Evolutionary conservation across 306 rosid species (phyloP), one percentile per base, ranked within the genome.

Genomic region (Citrullus amarus): DNA sequence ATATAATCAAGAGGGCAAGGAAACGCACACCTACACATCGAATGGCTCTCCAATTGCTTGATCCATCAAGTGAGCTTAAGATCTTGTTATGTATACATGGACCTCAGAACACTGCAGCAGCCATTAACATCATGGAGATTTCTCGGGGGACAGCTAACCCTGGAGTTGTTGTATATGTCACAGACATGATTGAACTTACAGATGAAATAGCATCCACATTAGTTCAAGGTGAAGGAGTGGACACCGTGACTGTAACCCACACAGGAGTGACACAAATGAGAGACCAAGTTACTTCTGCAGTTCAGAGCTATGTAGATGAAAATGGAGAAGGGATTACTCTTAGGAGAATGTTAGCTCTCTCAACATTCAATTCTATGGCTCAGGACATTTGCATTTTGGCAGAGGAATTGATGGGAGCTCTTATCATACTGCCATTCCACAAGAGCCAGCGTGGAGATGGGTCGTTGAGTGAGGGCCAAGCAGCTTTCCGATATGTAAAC

Each of bases 361-460:
- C 97, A 4, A 72, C 91, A 15, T 78, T 91, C 81, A 87, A 79
- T 81, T 84, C 51, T 65, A 86, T 92, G 97, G 82, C 97, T 22
- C 87, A 82, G 41, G 91, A 89, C 20, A 79, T 95, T 2, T 88
- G 93, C 86, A 11, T 66, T 83, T 79, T 95, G 76, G 99, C 97
- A 43, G 99, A 91, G 75, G 92, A 95, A 10, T 81, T 88, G 78
- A 86, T 70, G 88, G 81, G 81, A 12, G 89, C 97, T 38, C 92
- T 95, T 72, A 87, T 95, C 85, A 81, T 95, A 58, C 81, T 95
- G 79, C 99, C 97, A 57, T 95, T 95, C 80, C 99, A 95, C 82
- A 86, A 89, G 86, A 85, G 15, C 67, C 92, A 85, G 74, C 73
- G 83, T 13, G 38, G 76, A 11, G 91, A 89, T 51, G 97, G 97